Evolutionary conservation across 31 red algal genomes (phyloP).

Genomic region (Porphyra umbilicalis): DNA sequence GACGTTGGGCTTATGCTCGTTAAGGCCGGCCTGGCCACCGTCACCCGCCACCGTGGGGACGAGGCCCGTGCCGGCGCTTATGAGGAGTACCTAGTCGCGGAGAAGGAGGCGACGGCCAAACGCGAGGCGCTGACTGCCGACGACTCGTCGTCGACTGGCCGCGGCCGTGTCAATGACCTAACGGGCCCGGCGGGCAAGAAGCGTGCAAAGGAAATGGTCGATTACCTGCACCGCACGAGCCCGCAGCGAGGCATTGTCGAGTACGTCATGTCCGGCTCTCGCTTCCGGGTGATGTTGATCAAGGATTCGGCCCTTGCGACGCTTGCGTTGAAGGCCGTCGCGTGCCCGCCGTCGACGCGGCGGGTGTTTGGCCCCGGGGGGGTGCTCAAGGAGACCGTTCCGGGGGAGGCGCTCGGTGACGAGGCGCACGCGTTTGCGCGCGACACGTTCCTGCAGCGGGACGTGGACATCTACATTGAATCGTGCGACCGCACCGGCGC

Average conservation of each 20-base stretch:
- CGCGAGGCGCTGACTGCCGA: conserved; percentile 53
- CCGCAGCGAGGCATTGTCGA: conserved; percentile 76
- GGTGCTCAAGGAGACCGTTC: conserved; percentile 16
- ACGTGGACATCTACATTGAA: conserved; percentile 70
- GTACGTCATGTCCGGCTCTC: conserved; percentile 55
- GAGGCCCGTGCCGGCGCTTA: conserved; percentile 78
- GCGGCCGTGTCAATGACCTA: conserved; percentile 69
- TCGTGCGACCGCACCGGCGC: conserved; percentile 79
- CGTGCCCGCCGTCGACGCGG: conserved; percentile 58
- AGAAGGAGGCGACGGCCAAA: conserved; percentile 69
- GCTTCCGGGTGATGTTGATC: conserved; percentile 52
- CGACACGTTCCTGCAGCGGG: conserved; percentile 59
- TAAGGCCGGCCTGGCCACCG: conserved; percentile 44
- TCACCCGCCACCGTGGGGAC: conserved; percentile 76
- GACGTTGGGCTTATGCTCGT: conserved; percentile 75
- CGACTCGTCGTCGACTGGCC: background rate
- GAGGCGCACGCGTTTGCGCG: conserved; percentile 67
- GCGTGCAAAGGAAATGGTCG: conserved; percentile 59
- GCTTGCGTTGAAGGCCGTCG: conserved; percentile 69
- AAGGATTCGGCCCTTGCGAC: conserved; percentile 69
- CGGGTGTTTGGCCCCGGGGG: conserved; percentile 45
- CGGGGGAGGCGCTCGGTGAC: conserved; percentile 67
- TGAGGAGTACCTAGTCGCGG: conserved; percentile 72
- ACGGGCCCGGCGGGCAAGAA: conserved; percentile 72
- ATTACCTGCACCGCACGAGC: conserved; percentile 57